phyloP scores from a whole-genome alignment of 495 filamentous ascomycete species.

The Trichoderma erinaceum region DNA sequence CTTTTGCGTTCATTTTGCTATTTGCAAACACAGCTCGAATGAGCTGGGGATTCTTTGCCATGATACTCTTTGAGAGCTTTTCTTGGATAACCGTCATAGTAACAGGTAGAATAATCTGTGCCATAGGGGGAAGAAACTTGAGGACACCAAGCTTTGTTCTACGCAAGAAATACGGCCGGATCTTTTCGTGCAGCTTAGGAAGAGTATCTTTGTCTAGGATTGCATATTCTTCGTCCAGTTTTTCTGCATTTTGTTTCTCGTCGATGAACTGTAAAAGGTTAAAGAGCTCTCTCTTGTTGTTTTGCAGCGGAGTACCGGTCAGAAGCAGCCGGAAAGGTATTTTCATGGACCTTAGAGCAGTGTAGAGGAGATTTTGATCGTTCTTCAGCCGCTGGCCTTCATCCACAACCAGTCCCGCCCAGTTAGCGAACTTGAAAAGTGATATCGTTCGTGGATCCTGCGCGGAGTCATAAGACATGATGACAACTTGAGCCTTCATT shows the following conservation, averaged over 20 bases:
- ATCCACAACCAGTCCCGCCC: constrained; percentile 88
- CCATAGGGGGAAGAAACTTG: constrained; percentile 84
- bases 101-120: constrained; percentile 88
- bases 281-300: constrained; percentile 89
- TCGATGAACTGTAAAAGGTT: constrained; percentile 94
- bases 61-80: constrained; percentile 88
- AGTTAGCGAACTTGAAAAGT: constrained; percentile 62
- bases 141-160: constrained; percentile 88
- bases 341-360: constrained; percentile 60
- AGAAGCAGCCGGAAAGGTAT: constrained; percentile 76
- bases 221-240: constrained; percentile 67
- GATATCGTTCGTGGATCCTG: constrained; percentile 56
- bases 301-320: constrained; percentile 89
- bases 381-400: constrained; percentile 97
- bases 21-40: constrained; percentile 76
- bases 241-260: constrained; percentile 54
- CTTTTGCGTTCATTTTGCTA: constrained; percentile 56
- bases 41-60: constrained; percentile 81
- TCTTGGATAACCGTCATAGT: constrained; percentile 90
- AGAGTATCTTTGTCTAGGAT: constrained; percentile 75
- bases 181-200: constrained; percentile 69
- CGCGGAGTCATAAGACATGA: constrained; percentile 90
- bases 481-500: constrained; percentile 81
- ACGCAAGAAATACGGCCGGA: constrained; percentile 64
- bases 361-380: constrained; percentile 76